These are phyloP conservation scores for Tetradesmus lagerheimii DNA, from an alignment of 139 green algal genomes.

Conservation along the genomic window DNA sequence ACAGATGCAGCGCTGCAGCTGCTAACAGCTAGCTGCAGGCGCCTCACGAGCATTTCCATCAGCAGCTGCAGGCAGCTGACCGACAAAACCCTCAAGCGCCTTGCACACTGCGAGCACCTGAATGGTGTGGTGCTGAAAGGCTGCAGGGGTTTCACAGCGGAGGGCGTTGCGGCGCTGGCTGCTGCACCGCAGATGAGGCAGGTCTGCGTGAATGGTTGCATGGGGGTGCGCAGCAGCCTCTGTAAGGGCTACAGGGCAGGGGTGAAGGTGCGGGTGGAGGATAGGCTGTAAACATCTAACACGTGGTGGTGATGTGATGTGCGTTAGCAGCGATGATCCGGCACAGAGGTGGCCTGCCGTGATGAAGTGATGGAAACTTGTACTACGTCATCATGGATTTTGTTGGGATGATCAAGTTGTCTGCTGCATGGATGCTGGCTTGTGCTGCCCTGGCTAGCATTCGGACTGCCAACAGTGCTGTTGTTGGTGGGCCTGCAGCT, in stretches of 20 bases:
- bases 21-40: constrained; percentile 16
- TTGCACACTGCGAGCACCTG: constrained; percentile 38
- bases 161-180: constrained; percentile 35
- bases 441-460: not conserved
- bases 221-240: not conserved
- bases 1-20: constrained; percentile 35
- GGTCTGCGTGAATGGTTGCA: constrained; percentile 16
- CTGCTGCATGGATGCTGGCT: not conserved
- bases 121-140: not conserved
- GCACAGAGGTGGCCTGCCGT: not conserved
- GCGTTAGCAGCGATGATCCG: too few species aligned
- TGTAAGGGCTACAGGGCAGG: constrained; percentile 2
- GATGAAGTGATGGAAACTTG: not conserved
- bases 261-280: constrained; percentile 29
- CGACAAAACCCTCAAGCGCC: constrained; percentile 44
- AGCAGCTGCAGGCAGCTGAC: constrained; percentile 37
- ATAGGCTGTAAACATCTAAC: too few species aligned
- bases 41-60: constrained; percentile 15
- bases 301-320: too few species aligned
- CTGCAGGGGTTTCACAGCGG: constrained; percentile 17
- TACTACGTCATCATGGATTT: too few species aligned
- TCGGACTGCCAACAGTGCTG: not conserved
- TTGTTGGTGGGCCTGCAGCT: not conserved
- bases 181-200: constrained; percentile 23
- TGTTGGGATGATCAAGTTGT: not conserved